These are phyloP conservation scores for Hyaloscypha hepaticicola DNA, from an alignment of 495 filamentous ascomycete species.

Conservation along the genomic window DNA sequence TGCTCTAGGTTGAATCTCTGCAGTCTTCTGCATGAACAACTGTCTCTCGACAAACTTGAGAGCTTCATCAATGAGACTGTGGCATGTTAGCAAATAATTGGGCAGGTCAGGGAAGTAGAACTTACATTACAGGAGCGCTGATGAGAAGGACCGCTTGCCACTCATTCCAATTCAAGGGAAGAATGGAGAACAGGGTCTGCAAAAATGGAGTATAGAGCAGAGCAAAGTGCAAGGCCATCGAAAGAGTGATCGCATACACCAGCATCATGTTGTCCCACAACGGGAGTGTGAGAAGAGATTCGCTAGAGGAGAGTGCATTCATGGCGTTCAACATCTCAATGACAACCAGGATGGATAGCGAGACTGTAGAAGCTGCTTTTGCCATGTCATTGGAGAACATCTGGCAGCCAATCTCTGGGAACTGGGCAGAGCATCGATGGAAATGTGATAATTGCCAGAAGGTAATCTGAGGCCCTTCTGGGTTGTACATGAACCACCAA, in stretches of 20 bases:
- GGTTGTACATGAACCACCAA: conserved; percentile 99
- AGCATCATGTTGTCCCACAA: conserved; percentile 97
- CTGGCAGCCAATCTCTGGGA: conserved; percentile 88
- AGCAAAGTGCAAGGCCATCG: conserved; percentile 95
- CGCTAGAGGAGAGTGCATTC: conserved; percentile 95
- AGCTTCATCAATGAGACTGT: conserved; percentile 82
- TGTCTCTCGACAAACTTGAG: conserved; percentile 81
- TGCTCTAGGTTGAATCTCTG: conserved; percentile 19
- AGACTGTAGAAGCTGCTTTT: conserved; percentile 92
- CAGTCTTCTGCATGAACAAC: conserved; percentile 44
- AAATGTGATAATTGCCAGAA: conserved; percentile 94
- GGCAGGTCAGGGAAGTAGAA: conserved; percentile 23
- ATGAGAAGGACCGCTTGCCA: conserved; percentile 92
- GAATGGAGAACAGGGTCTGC: conserved; percentile 85
- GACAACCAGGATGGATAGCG: conserved; percentile 85
- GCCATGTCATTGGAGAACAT: conserved; percentile 92
- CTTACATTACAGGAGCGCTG: conserved; percentile 92
- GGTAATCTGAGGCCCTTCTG: conserved; percentile 85
- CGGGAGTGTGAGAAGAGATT: conserved; percentile 89
- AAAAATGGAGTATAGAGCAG: conserved; percentile 91
- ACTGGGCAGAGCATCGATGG: conserved; percentile 84
- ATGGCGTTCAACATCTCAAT: conserved; percentile 99
- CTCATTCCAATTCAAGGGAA: conserved; percentile 84
- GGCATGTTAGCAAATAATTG: conserved; percentile 39
- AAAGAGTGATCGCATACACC: conserved; percentile 88